A percentile compares a stretch with the other conserved stretches of the same genome.
These are phyloP conservation scores for Middelhovenomyces tepae DNA, from an alignment of 805 yeast species.

Conservation along the genomic window DNA sequence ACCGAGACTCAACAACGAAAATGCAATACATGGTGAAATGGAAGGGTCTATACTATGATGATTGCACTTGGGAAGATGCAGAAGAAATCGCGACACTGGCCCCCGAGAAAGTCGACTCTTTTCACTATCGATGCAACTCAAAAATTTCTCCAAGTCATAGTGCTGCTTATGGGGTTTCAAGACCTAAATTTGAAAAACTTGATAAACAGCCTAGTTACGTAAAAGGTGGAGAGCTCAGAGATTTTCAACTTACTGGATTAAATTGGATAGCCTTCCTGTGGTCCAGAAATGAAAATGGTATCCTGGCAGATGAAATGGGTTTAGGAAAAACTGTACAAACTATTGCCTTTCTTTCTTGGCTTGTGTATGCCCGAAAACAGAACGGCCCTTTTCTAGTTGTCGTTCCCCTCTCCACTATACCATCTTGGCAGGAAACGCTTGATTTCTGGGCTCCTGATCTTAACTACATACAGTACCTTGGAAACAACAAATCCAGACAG, in stretches of 20 bases:
- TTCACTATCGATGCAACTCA: slow-evolving; percentile 71
- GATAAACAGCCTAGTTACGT: slow-evolving; percentile 80
- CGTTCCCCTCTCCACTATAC: slow-evolving; percentile 91
- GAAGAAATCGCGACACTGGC: slow-evolving; percentile 75
- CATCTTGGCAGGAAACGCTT: slow-evolving; percentile 99
- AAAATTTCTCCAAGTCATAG: slow-evolving; percentile 77
- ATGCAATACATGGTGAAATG: slow-evolving; percentile 85
- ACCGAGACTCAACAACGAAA: slow-evolving; percentile 50
- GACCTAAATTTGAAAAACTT: slow-evolving; percentile 88
- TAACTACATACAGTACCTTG: slow-evolving; percentile 86
- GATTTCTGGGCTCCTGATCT: slow-evolving; percentile 97
- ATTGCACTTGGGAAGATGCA: slow-evolving; percentile 95
- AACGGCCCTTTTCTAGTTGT: slow-evolving; percentile 96
- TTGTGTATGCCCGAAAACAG: slow-evolving; percentile 89
- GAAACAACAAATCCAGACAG: slow-evolving; percentile 79
- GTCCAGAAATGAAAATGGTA: slow-evolving; percentile 97
- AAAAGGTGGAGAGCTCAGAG: slow-evolving; percentile 86
- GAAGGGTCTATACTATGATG: slow-evolving; percentile 89
- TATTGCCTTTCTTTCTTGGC: slow-evolving; percentile 89
- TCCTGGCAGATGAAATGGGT: slow-evolving; percentile 98
- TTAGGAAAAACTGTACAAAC: slow-evolving; percentile 97
- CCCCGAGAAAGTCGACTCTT: slow-evolving; percentile 75
- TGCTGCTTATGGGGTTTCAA: slow-evolving; percentile 59
- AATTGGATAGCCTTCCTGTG: slow-evolving; percentile 99
- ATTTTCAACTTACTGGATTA: slow-evolving; percentile 94